Conservation (phyloP, 768 basidiomycete genomes). For the Tulasnella sp. region DNA sequence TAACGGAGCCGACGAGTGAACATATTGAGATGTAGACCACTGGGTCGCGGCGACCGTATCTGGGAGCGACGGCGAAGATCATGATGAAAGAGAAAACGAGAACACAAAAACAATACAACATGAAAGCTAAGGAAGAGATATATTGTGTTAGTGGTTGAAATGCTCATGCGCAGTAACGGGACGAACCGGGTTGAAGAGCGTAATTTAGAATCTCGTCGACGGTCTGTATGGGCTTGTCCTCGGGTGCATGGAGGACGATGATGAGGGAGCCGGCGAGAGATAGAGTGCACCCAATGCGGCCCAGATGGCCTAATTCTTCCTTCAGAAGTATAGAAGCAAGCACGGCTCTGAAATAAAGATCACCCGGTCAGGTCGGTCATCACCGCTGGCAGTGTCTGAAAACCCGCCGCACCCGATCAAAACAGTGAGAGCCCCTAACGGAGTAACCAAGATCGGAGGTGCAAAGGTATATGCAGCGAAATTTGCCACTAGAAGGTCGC, state of each 20-base stretch:
- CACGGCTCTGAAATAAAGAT: constrained; percentile 57
- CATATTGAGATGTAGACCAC: constrained; percentile 94
- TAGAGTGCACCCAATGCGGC: constrained; percentile 74
- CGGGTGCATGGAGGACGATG: constrained; percentile 93
- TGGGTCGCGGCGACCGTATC: constrained; percentile 79
- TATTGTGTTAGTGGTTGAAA: neutral
- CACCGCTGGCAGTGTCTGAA: neutral
- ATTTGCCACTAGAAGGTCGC: constrained; percentile 36
- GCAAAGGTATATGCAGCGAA: constrained; percentile 98
- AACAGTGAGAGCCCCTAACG: constrained; percentile 92
- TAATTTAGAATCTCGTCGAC: constrained; percentile 90
- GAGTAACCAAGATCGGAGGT: constrained; percentile 96
- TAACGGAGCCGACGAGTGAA: constrained; percentile 88
- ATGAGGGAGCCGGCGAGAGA: constrained; percentile 84
- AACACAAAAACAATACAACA: constrained; percentile 83
- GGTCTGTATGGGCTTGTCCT: constrained; percentile 85
- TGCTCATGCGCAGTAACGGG: neutral
- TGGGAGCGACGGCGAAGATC: constrained; percentile 80
- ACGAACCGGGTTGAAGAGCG: constrained; percentile 84
- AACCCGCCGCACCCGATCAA: constrained; percentile 73
- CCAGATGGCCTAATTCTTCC: constrained; percentile 90
- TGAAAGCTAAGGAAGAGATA: constrained; percentile 52
- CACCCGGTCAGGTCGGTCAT: neutral
- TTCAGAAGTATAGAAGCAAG: constrained; percentile 88
- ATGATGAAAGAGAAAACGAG: constrained; percentile 73